Conservation (phyloP, 2,329 filamentous ascomycete genomes). For the Raffaelea albimanens region DNA sequence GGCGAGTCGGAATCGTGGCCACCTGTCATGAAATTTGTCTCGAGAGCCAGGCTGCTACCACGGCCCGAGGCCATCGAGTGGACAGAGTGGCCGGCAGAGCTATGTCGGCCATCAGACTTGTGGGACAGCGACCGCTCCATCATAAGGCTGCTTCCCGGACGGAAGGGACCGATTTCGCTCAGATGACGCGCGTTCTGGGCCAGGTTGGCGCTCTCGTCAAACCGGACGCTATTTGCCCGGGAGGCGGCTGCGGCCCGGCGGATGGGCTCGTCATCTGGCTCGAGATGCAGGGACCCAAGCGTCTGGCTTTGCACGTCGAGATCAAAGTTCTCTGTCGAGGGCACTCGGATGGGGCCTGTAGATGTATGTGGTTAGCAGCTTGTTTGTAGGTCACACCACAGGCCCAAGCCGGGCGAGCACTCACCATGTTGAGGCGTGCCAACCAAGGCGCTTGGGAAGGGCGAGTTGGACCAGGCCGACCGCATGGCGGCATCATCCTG, state of each 20-base stretch:
- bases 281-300: slow-evolving; percentile 72
- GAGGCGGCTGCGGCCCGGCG: slow-evolving; percentile 72
- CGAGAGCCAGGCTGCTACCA: slow-evolving; percentile 80
- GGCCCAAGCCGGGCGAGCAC: slow-evolving; percentile 15
- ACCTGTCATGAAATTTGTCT: slow-evolving; percentile 57
- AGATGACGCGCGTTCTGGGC: slow-evolving; percentile 72
- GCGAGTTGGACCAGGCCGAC: slow-evolving; percentile 84
- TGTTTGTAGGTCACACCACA: neutral
- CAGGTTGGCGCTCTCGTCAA: slow-evolving; percentile 89
- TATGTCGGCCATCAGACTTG: slow-evolving; percentile 91
- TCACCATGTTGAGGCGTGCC: slow-evolving; percentile 82
- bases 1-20: slow-evolving; percentile 60
- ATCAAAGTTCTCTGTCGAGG: slow-evolving; percentile 77
- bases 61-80: slow-evolving; percentile 69
- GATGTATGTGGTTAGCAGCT: neutral
- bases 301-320: slow-evolving; percentile 82
- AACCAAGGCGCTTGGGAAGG: slow-evolving; percentile 77
- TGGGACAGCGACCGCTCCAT: slow-evolving; percentile 88
- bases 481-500: slow-evolving; percentile 62
- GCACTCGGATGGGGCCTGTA: slow-evolving; percentile 68
- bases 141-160: slow-evolving; percentile 76
- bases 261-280: slow-evolving; percentile 77
- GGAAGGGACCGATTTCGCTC: slow-evolving; percentile 67
- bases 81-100: slow-evolving; percentile 68
- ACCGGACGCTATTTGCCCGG: slow-evolving; percentile 91